phyloP scores from a whole-genome alignment of 169 alveolate genomes.

The Plasmodium inui region DNA sequence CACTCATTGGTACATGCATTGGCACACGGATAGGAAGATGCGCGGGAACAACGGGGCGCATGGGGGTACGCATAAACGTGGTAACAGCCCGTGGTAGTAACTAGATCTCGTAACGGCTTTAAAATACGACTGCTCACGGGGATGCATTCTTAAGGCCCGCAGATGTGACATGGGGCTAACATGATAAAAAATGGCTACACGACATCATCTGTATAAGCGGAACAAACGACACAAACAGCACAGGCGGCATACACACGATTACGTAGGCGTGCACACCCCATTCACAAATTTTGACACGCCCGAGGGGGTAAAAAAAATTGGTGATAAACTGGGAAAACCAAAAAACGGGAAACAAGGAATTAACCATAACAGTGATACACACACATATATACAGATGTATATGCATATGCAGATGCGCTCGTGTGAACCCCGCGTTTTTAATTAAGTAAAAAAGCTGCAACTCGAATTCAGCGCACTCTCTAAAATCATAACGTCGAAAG shows the following conservation, averaged over 20 bases:
- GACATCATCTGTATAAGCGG: too few relatives aligned
- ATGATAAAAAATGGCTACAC: background rate
- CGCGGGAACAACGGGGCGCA: background rate
- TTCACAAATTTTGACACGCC: background rate
- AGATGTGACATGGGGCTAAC: background rate
- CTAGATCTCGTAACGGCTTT: background rate
- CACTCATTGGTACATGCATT: background rate
- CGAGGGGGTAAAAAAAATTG: background rate
- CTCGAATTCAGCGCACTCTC: constrained; percentile 7
- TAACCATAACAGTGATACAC: background rate
- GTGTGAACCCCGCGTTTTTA: background rate
- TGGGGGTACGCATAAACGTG: background rate
- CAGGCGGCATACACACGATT: background rate
- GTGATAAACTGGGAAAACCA: background rate
- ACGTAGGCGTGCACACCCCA: background rate
- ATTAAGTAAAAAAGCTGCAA: constrained; percentile 13
- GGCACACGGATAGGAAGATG: background rate
- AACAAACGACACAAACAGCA: background rate
- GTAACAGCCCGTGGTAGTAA: background rate
- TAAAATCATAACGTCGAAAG: constrained; percentile 9
- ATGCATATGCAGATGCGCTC: background rate
- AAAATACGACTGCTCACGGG: background rate
- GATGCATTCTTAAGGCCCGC: background rate
- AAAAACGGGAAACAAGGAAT: background rate
- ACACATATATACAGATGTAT: background rate